Evolutionary conservation across 2,329 filamentous ascomycete genomes (phyloP).

Genomic region (Talaromyces sp.): DNA sequence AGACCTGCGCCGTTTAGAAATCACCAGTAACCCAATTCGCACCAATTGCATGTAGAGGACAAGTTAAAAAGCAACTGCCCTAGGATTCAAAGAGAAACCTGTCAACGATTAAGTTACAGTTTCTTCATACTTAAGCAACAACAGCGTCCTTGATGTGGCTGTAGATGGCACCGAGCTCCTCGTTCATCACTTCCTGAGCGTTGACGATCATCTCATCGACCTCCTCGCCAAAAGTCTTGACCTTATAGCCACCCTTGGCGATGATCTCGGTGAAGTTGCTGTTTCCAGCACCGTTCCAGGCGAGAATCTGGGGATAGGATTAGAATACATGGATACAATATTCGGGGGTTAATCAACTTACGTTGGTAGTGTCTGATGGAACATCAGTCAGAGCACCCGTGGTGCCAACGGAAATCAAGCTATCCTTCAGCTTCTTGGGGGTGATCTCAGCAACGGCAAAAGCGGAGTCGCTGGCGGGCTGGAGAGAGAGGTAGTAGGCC

Average conservation of each 20-base stretch:
- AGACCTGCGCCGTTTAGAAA: neutral
- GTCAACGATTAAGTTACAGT: neutral
- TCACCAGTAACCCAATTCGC: neutral
- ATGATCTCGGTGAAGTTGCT: constrained; percentile 86
- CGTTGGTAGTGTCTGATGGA: constrained; percentile 79
- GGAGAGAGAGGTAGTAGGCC: constrained; percentile 96
- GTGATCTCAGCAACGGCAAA: constrained; percentile 86
- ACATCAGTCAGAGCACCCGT: constrained; percentile 73
- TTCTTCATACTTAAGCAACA: constrained; percentile 29
- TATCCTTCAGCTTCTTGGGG: constrained; percentile 88
- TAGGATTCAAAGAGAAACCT: neutral
- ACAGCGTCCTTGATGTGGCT: constrained; percentile 38
- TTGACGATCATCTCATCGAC: constrained; percentile 41
- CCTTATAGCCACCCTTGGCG: constrained; percentile 65
- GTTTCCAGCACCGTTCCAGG: constrained; percentile 96
- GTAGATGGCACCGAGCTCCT: constrained; percentile 45
- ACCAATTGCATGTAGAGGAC: neutral
- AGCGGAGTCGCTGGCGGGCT: constrained; percentile 83
- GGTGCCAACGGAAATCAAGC: constrained; percentile 78
- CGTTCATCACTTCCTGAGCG: constrained; percentile 40
- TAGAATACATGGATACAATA: constrained; percentile 14
- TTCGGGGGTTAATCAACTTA: constrained; percentile 31
- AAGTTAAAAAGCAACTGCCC: neutral
- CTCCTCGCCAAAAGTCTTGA: constrained; percentile 34
- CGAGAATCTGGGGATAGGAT: constrained; percentile 59